These are phyloP conservation scores for Pseudopyrenochaeta lycopersici DNA, from an alignment of 2,329 filamentous ascomycete species.

Conservation along the genomic window DNA sequence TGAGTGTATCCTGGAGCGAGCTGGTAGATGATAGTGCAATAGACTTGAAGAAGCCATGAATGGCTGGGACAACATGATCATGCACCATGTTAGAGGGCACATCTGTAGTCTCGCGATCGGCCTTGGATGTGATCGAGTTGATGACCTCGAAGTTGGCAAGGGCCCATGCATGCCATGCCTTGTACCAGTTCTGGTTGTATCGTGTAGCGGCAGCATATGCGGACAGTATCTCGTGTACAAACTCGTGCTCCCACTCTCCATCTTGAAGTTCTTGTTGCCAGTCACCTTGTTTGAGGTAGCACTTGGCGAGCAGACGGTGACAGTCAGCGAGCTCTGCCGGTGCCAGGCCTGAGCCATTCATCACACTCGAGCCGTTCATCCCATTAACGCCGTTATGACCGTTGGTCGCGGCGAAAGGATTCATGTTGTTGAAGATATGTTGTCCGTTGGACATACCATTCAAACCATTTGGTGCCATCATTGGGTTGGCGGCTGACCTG, in stretches of 20 bases:
- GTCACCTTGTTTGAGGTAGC: slow-evolving; percentile 94
- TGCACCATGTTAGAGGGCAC: slow-evolving; percentile 75
- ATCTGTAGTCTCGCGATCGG: slow-evolving; percentile 66
- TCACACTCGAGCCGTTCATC: slow-evolving; percentile 44
- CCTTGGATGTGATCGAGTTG: slow-evolving; percentile 75
- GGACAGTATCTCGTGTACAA: slow-evolving; percentile 86
- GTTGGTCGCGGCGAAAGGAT: slow-evolving; percentile 55
- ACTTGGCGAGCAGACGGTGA: slow-evolving; percentile 84
- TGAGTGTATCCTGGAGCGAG: slow-evolving; percentile 92
- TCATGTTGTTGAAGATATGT: slow-evolving; percentile 43
- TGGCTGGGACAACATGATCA: slow-evolving; percentile 91
- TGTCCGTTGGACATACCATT: slow-evolving; percentile 57
- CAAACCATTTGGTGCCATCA: slow-evolving; percentile 41
- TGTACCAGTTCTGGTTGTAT: slow-evolving; percentile 96
- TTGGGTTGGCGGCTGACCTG: slow-evolving; percentile 46
- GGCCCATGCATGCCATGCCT: slow-evolving; percentile 99
- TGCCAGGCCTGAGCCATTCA: slow-evolving; percentile 35
- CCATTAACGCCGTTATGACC: slow-evolving; percentile 60
- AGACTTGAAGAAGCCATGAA: slow-evolving; percentile 96
- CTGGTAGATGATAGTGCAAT: slow-evolving; percentile 91
- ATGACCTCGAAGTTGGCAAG: slow-evolving; percentile 98
- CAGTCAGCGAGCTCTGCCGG: slow-evolving; percentile 61
- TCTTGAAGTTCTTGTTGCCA: slow-evolving; percentile 90
- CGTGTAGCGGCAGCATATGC: slow-evolving; percentile 92
- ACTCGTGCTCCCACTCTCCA: slow-evolving; percentile 87